Evolutionary conservation across 2,329 filamentous ascomycete species (phyloP).

Genomic region (Fusarium sp.): DNA sequence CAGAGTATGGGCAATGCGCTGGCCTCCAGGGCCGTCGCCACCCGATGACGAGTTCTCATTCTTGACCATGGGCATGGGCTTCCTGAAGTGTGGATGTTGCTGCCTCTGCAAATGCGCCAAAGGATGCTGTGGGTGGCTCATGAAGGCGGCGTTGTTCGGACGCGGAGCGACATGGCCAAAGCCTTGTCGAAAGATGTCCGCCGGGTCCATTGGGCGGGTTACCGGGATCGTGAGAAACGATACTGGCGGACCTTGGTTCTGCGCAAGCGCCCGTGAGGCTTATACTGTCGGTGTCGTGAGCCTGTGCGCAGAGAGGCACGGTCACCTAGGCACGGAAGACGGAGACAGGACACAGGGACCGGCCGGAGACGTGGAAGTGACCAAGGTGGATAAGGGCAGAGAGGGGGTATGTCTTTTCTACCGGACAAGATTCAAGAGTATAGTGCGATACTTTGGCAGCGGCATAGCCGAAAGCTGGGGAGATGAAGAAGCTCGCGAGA

Average conservation of each 20-base stretch:
- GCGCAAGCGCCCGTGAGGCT: constrained; percentile 25
- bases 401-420: constrained; percentile 6
- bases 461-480: constrained; percentile 15
- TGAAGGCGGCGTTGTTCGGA: constrained; percentile 49
- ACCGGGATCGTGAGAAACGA: constrained; percentile 13
- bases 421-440: constrained; percentile 3
- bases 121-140: constrained; percentile 42
- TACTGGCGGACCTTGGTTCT: constrained; percentile 7
- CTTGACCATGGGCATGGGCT: constrained; percentile 43
- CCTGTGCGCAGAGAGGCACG: constrained; percentile 30
- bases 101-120: constrained; percentile 38
- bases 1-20: constrained; percentile 81
- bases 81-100: constrained; percentile 48
- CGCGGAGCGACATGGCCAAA: constrained; percentile 60
- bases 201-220: constrained; percentile 65
- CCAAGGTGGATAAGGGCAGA: constrained; percentile 10
- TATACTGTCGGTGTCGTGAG: constrained; percentile 30
- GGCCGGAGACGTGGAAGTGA: constrained; percentile 17
- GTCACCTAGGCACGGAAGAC: constrained; percentile 21
- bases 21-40: constrained; percentile 60
- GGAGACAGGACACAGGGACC: constrained; percentile 20
- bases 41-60: constrained; percentile 59
- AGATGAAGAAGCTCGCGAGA: constrained; percentile 8
- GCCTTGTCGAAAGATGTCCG: constrained; percentile 70
- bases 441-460: neutral